Percentiles rank a stretch among this genome's conserved stretches.
Conservation (phyloP, 768 basidiomycete species). For the Pholiota conissans region DNA sequence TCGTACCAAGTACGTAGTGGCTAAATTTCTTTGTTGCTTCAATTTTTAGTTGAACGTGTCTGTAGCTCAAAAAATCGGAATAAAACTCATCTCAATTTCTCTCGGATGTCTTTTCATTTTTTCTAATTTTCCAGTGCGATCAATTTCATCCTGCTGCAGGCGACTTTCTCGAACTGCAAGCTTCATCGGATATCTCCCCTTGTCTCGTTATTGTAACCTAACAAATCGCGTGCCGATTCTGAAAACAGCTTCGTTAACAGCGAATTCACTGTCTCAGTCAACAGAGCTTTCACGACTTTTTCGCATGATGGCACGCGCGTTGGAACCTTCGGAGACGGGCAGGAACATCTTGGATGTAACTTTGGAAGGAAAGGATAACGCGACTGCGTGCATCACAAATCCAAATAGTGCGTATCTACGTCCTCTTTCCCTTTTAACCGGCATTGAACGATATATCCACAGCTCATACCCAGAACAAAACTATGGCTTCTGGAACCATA, state of each 20-base stretch:
- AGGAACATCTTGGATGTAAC: constrained; percentile 31
- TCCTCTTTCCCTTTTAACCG: background rate
- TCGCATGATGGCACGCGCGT: constrained; percentile 29
- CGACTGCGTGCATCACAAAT: constrained; percentile 29
- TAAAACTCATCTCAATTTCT: constrained; percentile 37
- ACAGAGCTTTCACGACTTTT: constrained; percentile 42
- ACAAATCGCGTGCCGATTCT: background rate
- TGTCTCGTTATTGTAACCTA: background rate
- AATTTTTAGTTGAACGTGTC: background rate
- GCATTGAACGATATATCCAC: background rate
- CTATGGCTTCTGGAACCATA: constrained; percentile 45
- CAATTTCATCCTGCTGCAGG: constrained; percentile 43
- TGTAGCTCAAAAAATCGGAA: constrained; percentile 31
- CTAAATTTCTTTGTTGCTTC: background rate
- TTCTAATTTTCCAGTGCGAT: constrained; percentile 34
- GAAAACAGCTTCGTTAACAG: constrained; percentile 37
- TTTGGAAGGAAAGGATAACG: constrained; percentile 22
- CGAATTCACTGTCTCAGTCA: constrained; percentile 41
- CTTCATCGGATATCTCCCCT: background rate
- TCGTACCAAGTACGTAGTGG: constrained; percentile 28
- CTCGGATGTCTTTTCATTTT: background rate
- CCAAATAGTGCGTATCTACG: constrained; percentile 33
- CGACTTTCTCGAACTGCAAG: constrained; percentile 44
- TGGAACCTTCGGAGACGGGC: constrained; percentile 32
- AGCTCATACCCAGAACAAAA: constrained; percentile 48